A percentile compares a stretch with the other conserved stretches of the same genome.
phyloP scores from a whole-genome alignment of 805 yeast genomes.

The Nakazawaea peltata region DNA sequence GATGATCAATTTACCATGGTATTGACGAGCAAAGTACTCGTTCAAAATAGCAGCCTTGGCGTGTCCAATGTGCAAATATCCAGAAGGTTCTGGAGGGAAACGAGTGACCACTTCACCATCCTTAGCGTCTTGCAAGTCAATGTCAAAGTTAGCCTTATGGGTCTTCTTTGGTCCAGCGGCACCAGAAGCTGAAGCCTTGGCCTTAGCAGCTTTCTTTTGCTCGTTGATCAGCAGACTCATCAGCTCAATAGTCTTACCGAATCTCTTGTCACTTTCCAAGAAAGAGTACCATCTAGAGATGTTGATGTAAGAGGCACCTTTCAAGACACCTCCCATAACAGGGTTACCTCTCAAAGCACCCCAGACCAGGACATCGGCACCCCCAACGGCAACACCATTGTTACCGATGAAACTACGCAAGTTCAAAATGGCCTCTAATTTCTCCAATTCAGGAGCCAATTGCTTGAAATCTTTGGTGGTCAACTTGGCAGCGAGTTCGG shows the following conservation, averaged over 20 bases:
- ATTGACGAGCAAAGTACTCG: slow-evolving; percentile 92
- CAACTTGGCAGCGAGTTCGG: slow-evolving; percentile 60
- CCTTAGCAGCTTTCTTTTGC: slow-evolving; percentile 61
- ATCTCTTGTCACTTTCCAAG: slow-evolving; percentile 57
- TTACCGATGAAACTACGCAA: slow-evolving; percentile 75
- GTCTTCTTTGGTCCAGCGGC: slow-evolving; percentile 73
- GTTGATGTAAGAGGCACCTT: slow-evolving; percentile 76
- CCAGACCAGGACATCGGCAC: slow-evolving; percentile 88
- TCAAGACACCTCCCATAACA: slow-evolving; percentile 84
- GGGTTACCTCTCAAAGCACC: slow-evolving; percentile 91
- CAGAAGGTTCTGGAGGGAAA: slow-evolving; percentile 99
- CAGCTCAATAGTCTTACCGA: slow-evolving; percentile 62
- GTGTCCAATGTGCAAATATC: slow-evolving; percentile 98
- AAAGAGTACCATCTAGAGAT: slow-evolving; percentile 90
- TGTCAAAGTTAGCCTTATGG: slow-evolving; percentile 93
- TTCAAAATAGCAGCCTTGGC: slow-evolving; percentile 97
- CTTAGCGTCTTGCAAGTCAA: slow-evolving; percentile 84
- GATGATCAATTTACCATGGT: slow-evolving; percentile 93
- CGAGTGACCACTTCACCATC: slow-evolving; percentile 96
- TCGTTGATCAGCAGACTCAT: slow-evolving; percentile 66
- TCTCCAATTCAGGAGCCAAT: slow-evolving; percentile 68
- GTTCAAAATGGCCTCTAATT: slow-evolving; percentile 75
- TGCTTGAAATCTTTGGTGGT: slow-evolving; percentile 84
- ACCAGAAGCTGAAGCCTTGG: slow-evolving; percentile 13
- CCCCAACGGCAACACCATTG: slow-evolving; percentile 57